These are phyloP conservation scores for Cladorrhinum sp. DNA, from an alignment of 2,329 filamentous ascomycete genomes.

Conservation along the genomic window DNA sequence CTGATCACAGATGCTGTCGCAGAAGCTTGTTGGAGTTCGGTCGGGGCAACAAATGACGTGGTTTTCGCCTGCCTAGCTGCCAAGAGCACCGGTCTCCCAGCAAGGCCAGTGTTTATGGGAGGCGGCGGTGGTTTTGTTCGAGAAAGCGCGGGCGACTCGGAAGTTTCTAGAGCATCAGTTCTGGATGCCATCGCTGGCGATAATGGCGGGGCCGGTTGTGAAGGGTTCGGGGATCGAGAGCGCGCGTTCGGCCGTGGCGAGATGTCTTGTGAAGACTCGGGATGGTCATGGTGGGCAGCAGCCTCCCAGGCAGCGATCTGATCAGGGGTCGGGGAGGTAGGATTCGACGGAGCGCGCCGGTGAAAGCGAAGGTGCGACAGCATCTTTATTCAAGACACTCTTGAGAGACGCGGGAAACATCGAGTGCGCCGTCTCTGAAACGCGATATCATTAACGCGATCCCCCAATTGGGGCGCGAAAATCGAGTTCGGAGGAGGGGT, in stretches of 20 bases:
- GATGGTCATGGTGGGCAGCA: constrained; percentile 39
- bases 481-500: neutral
- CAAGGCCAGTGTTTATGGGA: constrained; percentile 36
- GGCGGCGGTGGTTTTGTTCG: constrained; percentile 35
- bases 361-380: constrained; percentile 51
- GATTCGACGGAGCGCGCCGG: constrained; percentile 54
- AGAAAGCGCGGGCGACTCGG: constrained; percentile 20
- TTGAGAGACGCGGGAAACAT: neutral
- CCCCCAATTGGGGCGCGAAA: neutral
- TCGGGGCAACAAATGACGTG: constrained; percentile 49
- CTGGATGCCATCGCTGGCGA: constrained; percentile 43
- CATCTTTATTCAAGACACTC: constrained; percentile 17
- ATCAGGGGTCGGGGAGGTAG: constrained; percentile 51
- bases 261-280: constrained; percentile 42
- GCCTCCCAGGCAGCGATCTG: constrained; percentile 40
- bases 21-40: constrained; percentile 42
- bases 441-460: neutral
- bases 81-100: constrained; percentile 31
- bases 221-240: constrained; percentile 35
- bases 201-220: constrained; percentile 45
- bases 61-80: constrained; percentile 32
- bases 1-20: constrained; percentile 35
- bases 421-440: constrained; percentile 27
- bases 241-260: constrained; percentile 34
- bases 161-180: constrained; percentile 5